These are phyloP conservation scores for Themeda triandra DNA, from an alignment of 176 grass and related monocot species.

Conservation along the genomic window DNA sequence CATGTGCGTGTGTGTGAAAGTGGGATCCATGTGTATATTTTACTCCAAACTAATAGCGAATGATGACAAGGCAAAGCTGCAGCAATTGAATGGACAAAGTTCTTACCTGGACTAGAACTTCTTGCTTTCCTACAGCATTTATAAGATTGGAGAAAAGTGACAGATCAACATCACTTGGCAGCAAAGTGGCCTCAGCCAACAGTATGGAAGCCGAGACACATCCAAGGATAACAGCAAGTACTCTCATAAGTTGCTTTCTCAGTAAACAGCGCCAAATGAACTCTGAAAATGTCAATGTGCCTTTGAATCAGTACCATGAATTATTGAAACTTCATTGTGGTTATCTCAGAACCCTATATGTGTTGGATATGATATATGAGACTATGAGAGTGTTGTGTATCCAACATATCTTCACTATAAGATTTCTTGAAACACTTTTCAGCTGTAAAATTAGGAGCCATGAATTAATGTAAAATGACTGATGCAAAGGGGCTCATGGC, in stretches of 20 bases:
- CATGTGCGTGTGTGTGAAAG: neutral
- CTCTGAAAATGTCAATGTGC: slow-evolving; percentile 54
- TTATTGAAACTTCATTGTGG: neutral
- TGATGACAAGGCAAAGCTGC: neutral
- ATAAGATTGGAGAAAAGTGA: slow-evolving; percentile 98
- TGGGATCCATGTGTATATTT: neutral
- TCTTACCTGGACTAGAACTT: slow-evolving; percentile 91
- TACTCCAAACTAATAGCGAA: neutral
- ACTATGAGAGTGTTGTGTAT: neutral
- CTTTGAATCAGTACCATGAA: slow-evolving; percentile 21
- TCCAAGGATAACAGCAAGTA: slow-evolving; percentile 58
- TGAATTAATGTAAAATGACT: neutral
- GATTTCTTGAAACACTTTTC: neutral
- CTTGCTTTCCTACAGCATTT: slow-evolving; percentile 74
- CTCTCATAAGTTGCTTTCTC: slow-evolving; percentile 87
- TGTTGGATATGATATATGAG: neutral
- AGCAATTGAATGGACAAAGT: neutral
- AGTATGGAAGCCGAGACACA: slow-evolving; percentile 90
- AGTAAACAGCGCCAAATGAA: slow-evolving; percentile 90
- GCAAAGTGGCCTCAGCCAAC: slow-evolving; percentile 92
- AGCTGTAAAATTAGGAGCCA: neutral
- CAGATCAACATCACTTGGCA: slow-evolving; percentile 88
- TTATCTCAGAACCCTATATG: neutral
- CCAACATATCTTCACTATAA: neutral
- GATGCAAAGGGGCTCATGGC: too few relatives aligned